These are phyloP conservation scores for Phyllosticta capitalensis DNA, from an alignment of 2,329 filamentous ascomycete genomes.

Conservation along the genomic window DNA sequence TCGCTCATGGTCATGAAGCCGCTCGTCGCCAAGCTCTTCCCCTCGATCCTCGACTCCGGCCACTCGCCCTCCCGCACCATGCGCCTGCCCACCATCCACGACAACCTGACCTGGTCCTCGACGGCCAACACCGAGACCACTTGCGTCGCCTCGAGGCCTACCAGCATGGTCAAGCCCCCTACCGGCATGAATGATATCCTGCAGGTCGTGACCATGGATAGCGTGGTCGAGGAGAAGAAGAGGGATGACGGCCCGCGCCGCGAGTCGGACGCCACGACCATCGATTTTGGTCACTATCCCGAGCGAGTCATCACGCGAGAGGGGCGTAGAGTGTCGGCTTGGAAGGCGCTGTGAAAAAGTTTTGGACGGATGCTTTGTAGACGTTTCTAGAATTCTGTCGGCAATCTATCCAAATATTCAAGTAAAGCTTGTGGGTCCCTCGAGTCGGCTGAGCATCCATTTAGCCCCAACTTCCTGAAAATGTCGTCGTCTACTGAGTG, in stretches of 20 bases:
- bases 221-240: conserved; percentile 3
- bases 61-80: neutral
- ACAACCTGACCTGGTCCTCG: conserved; percentile 1
- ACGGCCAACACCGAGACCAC: neutral
- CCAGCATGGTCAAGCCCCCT: neutral
- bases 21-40: conserved; percentile 42
- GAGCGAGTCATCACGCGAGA: neutral
- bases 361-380: too few species aligned
- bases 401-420: too few species aligned
- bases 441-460: too few species aligned
- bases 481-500: too few species aligned
- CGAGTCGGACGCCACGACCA: neutral
- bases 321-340: neutral
- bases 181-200: neutral
- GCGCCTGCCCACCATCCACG: neutral
- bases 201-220: conserved; percentile 2
- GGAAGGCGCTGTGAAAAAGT: neutral
- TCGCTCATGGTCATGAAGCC: conserved; percentile 81
- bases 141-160: neutral
- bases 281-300: neutral
- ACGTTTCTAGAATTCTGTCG: too few species aligned
- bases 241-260: neutral
- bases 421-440: too few species aligned
- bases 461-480: too few species aligned
- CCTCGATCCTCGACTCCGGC: conserved; percentile 36